Percentiles rank a stretch among this genome's conserved stretches.
Evolutionary conservation across 805 yeast species (phyloP).

Genomic region (Ogataea parapolymorpha): DNA sequence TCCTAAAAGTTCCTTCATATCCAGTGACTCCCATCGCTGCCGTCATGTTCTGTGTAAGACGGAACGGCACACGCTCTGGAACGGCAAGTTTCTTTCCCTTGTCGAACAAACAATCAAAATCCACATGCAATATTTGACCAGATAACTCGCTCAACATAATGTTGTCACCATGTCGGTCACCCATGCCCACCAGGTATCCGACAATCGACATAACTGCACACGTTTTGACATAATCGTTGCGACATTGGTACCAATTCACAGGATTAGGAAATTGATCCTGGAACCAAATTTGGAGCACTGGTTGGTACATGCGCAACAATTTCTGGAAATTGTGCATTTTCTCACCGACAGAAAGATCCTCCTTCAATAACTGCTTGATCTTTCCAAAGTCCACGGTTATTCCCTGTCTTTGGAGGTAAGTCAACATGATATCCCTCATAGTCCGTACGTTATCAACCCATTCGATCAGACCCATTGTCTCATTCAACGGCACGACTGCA

Average conservation of each 20-base stretch:
- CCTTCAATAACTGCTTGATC: constrained; percentile 24
- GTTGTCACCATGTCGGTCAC: constrained; percentile 96
- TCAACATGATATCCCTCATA: constrained; percentile 54
- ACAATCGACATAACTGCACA: constrained; percentile 97
- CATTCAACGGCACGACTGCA: constrained; percentile 85
- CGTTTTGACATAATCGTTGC: constrained; percentile 72
- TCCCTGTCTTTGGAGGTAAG: constrained; percentile 25
- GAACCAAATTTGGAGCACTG: constrained; percentile 85
- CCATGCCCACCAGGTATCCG: constrained; percentile 89
- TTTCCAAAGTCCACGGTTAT: constrained; percentile 28
- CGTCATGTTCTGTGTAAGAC: constrained; percentile 82
- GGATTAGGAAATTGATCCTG: constrained; percentile 89
- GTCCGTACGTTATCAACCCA: constrained; percentile 79
- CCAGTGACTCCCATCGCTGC: constrained; percentile 87
- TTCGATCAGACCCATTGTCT: constrained; percentile 85
- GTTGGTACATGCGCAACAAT: constrained; percentile 43
- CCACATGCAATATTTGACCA: constrained; percentile 88
- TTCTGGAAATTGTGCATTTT: constrained; percentile 36
- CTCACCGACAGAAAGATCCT: constrained; percentile 25
- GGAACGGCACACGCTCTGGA: constrained; percentile 94
- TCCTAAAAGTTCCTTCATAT: constrained; percentile 85
- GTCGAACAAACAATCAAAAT: constrained; percentile 93
- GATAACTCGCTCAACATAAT: constrained; percentile 66
- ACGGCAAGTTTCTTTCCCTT: constrained; percentile 68
- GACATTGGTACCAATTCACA: constrained; percentile 74